Evolutionary conservation across 108 stramenopile genomes (phyloP), one percentile per base, ranked within the genome.

Genomic region (Fistulifera solaris): DNA sequence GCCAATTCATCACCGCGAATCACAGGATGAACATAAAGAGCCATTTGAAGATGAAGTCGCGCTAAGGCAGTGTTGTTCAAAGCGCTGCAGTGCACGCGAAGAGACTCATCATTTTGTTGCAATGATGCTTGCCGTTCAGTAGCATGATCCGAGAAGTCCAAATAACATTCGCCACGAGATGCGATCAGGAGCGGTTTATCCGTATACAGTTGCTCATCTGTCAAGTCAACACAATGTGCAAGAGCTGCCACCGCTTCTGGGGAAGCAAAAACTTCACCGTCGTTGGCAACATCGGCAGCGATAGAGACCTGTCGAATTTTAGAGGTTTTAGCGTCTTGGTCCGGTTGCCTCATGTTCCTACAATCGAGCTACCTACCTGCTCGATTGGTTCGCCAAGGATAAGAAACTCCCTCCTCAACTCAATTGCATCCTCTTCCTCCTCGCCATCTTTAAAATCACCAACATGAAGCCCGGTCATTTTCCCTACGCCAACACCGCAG

Each of bases 11-110:
- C 73, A 40, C 67, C 74, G 7, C 76, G 65, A 47, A 88, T 73
- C 15, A 84, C 87, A 1, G 80, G 80, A 61, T 88, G 87, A 13
- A 82, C 83, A 52, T 84, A 88, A 0, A 80, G 69, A 8, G 86
- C 74, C 67, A 88, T 69, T 56, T 62, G 75, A 48, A 46, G 50
- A 35, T 69, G 76, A 22, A 81, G 54, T 42, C 67, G 70, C 16
- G 28, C 52, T 41, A 81, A 54, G 26, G 75, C 80, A 1, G 57
- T 38, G 19, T 13, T 26, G 19, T 70, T 65, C 42, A 76, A 61
- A 35, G 56, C 58, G 14, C 48, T 48, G 27, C 58, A 59, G 27
- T 59, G 58, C 47, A 48, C 27, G 8, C 58, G 58, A 12, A 59
- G 44, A 15, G 58, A 48, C 27, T 59, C 58, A 27, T 59, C 49